These are phyloP conservation scores for Staphylotrichum longicolle DNA, from an alignment of 495 filamentous ascomycete species.

Conservation along the genomic window DNA sequence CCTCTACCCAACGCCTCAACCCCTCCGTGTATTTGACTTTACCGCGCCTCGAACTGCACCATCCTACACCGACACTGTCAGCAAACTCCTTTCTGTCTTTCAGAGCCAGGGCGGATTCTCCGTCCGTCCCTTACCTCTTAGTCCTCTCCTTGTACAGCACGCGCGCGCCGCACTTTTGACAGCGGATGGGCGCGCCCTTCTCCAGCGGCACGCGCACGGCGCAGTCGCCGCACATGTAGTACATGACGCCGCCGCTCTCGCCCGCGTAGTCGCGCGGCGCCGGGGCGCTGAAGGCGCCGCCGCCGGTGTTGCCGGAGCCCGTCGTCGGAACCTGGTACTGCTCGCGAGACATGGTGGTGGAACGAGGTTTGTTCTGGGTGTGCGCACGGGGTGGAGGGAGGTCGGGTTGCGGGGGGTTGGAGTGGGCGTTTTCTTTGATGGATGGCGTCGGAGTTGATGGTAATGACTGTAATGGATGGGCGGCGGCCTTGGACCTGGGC, in stretches of 20 bases:
- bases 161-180: constrained; percentile 93
- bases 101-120: too few species aligned
- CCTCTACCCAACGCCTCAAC: neutral
- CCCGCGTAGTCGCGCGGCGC: constrained; percentile 31
- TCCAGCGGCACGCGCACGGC: constrained; percentile 75
- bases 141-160: constrained; percentile 98
- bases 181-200: constrained; percentile 84
- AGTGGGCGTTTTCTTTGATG: neutral
- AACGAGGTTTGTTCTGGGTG: neutral
- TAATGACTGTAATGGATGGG: neutral
- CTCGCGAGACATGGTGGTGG: constrained; percentile 56
- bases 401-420: neutral
- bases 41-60: constrained; percentile 98
- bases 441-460: neutral
- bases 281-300: constrained; percentile 23
- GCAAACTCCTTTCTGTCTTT: too few species aligned
- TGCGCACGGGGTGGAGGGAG: too few species aligned
- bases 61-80: constrained; percentile 52
- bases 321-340: constrained; percentile 59
- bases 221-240: constrained; percentile 94
- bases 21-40: neutral
- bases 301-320: constrained; percentile 28
- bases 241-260: constrained; percentile 51
- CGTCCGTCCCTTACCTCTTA: constrained; percentile 67
- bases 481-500: constrained; percentile 3